Percentiles rank a stretch among this genome's conserved stretches.
phyloP scores from a whole-genome alignment of 1,284 basidiomycete species.

The Erythrobasidium hasegawianum region DNA sequence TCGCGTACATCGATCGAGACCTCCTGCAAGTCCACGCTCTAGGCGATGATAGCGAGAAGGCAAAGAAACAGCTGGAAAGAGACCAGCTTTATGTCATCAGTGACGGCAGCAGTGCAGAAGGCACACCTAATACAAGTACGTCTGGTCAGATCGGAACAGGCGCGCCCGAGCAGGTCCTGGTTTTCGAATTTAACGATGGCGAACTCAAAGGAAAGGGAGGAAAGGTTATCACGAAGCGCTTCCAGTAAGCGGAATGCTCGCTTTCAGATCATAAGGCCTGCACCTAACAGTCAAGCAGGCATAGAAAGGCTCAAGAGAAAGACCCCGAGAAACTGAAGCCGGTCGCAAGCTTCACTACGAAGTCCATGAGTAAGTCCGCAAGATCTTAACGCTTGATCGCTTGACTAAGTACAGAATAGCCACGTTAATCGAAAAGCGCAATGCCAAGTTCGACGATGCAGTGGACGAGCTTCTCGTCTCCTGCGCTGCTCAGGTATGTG shows the following conservation, averaged over 20 bases:
- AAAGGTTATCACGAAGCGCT: conserved; percentile 43
- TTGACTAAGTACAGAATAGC: conserved; percentile 54
- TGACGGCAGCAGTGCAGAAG: conserved; percentile 8
- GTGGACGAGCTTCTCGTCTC: conserved; percentile 69
- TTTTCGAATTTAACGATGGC: conserved; percentile 52
- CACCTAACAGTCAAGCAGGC: conserved; percentile 12
- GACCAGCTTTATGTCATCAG: conserved; percentile 43
- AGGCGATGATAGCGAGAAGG: conserved; percentile 31
- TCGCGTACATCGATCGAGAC: conserved; percentile 71
- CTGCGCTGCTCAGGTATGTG: conserved; percentile 49
- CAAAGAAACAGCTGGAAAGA: conserved; percentile 41
- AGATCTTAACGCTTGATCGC: conserved; percentile 57
- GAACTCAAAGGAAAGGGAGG: conserved; percentile 49
- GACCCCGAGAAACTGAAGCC: conserved; percentile 29
- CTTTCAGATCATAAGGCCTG: neutral
- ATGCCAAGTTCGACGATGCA: conserved; percentile 63
- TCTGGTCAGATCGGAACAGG: conserved; percentile 19
- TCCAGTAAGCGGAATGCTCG: conserved; percentile 33
- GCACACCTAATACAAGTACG: conserved; percentile 22
- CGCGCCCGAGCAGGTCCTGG: conserved; percentile 46
- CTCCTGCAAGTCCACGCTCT: conserved; percentile 61
- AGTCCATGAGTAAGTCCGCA: conserved; percentile 41
- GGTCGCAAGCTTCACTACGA: conserved; percentile 39
- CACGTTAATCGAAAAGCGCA: conserved; percentile 68
- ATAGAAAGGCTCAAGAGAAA: conserved; percentile 31